Evolutionary conservation across 805 yeast species (phyloP), one percentile per base, ranked within the genome.

Genomic region (Diddensiella transvaalensis): DNA sequence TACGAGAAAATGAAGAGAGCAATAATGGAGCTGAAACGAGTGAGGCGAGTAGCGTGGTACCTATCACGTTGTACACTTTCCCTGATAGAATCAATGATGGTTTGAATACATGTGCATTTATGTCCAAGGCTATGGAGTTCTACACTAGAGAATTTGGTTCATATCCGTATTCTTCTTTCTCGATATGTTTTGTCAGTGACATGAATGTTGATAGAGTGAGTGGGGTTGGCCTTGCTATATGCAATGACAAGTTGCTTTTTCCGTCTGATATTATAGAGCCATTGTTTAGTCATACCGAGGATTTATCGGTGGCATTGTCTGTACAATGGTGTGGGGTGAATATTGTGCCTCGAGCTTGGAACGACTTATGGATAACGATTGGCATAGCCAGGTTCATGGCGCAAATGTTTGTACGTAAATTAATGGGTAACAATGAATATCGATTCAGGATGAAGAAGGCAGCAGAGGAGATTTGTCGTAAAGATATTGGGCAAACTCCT

Each of bases 271-370:
- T 80, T 8, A 81, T 93, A 26, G 99, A 93, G 55, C 91, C 95
- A 1, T 72, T 87, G 47, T 82, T 85, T 56, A 60, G 77, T 0
- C 76, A 80, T 2, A 86, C 96, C 0, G 88, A 86, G 51, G 62
- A 71, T 0, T 64, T 93, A 2, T 74, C 91, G 0, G 77, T 80
- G 48, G 82, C 87, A 0, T 65, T 93, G 18, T 85, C 98, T 0
- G 77, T 80, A 3, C 99, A 93, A 64, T 93, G 97, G 95, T 79
- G 95, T 0, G 96, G 97, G 15, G 83, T 93, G 30, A 87, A 87
- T 62, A 87, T 93, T 17, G 83, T 88, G 2, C 96, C 98, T 0
- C 76, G 76, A 46, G 76, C 82, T 0, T 77, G 82, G 62, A 80
- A 85, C 56, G 96, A 93, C 64, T 56, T 87, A 4, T 93, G 99